Percentiles rank a stretch among this genome's conserved stretches.
phyloP scores from a whole-genome alignment of 768 basidiomycete genomes.

The Termitomyces sp. region DNA sequence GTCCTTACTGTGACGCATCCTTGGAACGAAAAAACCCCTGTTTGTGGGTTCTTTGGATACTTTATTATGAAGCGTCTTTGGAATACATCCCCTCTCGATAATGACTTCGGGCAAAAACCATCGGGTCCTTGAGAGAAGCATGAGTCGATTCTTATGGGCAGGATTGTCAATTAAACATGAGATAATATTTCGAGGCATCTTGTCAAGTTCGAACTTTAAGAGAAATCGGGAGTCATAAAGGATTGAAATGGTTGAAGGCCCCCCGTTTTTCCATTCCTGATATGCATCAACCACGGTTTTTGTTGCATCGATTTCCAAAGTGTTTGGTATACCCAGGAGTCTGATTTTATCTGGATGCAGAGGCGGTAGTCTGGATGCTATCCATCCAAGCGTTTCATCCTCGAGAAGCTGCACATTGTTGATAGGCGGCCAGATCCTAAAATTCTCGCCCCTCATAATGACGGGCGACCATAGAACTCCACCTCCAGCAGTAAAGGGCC shows the following conservation, averaged over 20 bases:
- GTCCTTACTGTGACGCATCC: background rate
- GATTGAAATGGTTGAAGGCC: slow-evolving; percentile 25
- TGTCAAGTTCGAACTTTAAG: slow-evolving; percentile 38
- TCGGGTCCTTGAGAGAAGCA: slow-evolving; percentile 31
- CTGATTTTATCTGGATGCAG: slow-evolving; percentile 25
- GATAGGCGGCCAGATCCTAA: slow-evolving; percentile 17
- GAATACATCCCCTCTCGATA: slow-evolving; percentile 12
- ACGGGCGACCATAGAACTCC: slow-evolving; percentile 64
- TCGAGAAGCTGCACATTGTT: background rate
- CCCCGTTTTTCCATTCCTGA: slow-evolving; percentile 13
- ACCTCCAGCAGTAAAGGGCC: slow-evolving; percentile 49
- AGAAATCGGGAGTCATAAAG: slow-evolving; percentile 68
- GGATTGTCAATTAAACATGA: slow-evolving; percentile 18
- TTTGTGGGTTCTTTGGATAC: slow-evolving; percentile 6
- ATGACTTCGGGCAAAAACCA: slow-evolving; percentile 49
- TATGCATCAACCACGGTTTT: slow-evolving; percentile 14
- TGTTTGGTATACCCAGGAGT: slow-evolving; percentile 17
- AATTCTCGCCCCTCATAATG: slow-evolving; percentile 21
- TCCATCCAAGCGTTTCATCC: slow-evolving; percentile 43
- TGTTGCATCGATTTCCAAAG: slow-evolving; percentile 40
- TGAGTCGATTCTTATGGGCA: slow-evolving; percentile 18
- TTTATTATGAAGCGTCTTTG: slow-evolving; percentile 14
- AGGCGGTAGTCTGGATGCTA: slow-evolving; percentile 56
- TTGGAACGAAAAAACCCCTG: background rate
- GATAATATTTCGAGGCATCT: slow-evolving; percentile 36